Base-by-base conservation (phyloP, 208 protist species). In the Herpetomonas tarakana region DNA sequence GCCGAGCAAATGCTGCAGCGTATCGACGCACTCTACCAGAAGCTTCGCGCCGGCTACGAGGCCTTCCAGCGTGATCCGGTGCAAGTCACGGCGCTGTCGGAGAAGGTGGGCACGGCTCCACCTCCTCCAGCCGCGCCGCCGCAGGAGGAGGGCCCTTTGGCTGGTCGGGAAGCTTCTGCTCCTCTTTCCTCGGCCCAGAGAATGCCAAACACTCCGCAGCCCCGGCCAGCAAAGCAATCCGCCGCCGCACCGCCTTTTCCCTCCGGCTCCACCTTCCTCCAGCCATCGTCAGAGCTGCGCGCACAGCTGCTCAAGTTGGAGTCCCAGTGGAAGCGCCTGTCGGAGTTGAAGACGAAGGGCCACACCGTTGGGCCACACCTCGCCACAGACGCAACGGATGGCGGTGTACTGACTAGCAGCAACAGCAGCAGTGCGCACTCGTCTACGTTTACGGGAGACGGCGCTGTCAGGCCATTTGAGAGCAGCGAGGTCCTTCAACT, bases 261-360 rank as follows among this genome's bases (percentile, higher is more conserved):
- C 12, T 3, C 35, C 28, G 49, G 4, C 3, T 12, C 62, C 4
- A 7, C 26, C 44, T 29, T 45, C 19, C 56, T 49, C 3, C 16
- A 53, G 27, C 45, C 59, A 50, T 66, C 74, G 14, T 49, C 63
- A 28, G 35, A 65, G 22, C 57, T 93, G 55, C 41, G 57, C 3
- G 38, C 68, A 0, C 74, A 91, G 39, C 60, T 93, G 58, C 55
- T 80, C n/a, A 52, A 68, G 52, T 58, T 93, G 19, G 87, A 93
- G 57, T 74, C 67, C 52, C 87, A 88, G 68, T 93, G 83, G 83
- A 65, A 76, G 51, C 79, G 82, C 2, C 64, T 92, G 59, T 78
- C 87, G 59, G 70, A 78, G 54, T 50, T 84, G 35, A 41, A 41
- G 35, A n/a, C n/a, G n/a, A n/a, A n/a, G n/a, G n/a, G n/a, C n/a